Evolutionary conservation across 805 yeast species (phyloP).

Genomic region (Zygoascus flipseniorum): DNA sequence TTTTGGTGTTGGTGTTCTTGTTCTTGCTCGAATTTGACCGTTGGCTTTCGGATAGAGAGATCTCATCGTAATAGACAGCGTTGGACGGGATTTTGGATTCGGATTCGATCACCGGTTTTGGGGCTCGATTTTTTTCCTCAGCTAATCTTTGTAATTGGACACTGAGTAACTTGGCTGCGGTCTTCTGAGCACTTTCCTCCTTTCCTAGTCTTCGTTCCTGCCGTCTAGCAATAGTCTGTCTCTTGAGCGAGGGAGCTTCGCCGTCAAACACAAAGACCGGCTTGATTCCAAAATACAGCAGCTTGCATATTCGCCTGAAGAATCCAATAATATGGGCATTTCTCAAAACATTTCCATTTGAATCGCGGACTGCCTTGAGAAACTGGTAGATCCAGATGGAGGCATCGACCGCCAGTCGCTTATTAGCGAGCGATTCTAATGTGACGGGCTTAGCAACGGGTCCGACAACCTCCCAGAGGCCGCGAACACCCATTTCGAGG

Average conservation of each 20-base stretch:
- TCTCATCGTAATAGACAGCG: conserved; percentile 1
- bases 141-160: conserved; percentile 61
- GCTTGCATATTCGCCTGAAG: conserved; percentile 84
- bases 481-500: conserved; percentile 80
- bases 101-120: not conserved
- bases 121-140: conserved; percentile 17
- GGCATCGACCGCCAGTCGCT: conserved; percentile 88
- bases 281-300: conserved; percentile 73
- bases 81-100: not conserved
- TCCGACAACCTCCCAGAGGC: conserved; percentile 85
- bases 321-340: conserved; percentile 93
- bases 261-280: conserved; percentile 96
- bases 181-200: conserved; percentile 54
- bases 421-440: conserved; percentile 72
- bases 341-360: conserved; percentile 65
- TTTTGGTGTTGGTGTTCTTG: not conserved
- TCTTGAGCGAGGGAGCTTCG: conserved; percentile 79
- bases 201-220: conserved; percentile 68
- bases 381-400: conserved; percentile 98
- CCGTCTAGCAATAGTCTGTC: conserved; percentile 66
- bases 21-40: not conserved
- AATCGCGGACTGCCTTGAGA: conserved; percentile 85
- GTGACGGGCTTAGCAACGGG: conserved; percentile 88
- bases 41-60: not conserved
- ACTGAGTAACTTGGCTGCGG: conserved; percentile 77